Evolutionary conservation across 345 rosid species (phyloP).

Genomic region (Citropsis articulata): DNA sequence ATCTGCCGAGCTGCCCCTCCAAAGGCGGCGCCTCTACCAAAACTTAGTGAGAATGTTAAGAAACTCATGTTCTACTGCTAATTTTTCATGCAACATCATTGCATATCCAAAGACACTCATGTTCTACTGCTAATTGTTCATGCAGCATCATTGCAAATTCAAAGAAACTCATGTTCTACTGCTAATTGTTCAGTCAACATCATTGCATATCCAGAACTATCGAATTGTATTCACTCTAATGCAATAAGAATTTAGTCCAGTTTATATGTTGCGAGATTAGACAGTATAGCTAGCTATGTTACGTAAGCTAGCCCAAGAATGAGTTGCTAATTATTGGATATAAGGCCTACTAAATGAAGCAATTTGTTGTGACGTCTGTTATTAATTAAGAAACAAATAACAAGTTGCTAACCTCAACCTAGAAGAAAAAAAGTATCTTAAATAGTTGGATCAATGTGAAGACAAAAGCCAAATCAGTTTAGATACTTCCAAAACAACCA

Average conservation of each 20-base stretch:
- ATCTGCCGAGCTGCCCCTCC: constrained; percentile 74
- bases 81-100: constrained; percentile 12
- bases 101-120: constrained; percentile 56
- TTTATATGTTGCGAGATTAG: background rate
- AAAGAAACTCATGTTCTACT: constrained; percentile 95
- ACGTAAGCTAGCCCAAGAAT: constrained; percentile 4
- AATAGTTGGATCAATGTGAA: background rate
- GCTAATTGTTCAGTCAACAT: constrained; percentile 36
- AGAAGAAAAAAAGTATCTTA: background rate
- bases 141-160: constrained; percentile 1
- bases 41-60: constrained; percentile 77
- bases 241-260: background rate
- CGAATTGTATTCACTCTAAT: constrained; percentile 4
- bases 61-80: constrained; percentile 95
- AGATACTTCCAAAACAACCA: background rate
- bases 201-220: constrained; percentile 8
- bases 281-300: background rate
- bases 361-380: background rate
- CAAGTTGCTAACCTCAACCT: background rate
- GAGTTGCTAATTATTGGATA: background rate
- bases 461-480: background rate
- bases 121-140: constrained; percentile 72
- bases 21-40: constrained; percentile 72
- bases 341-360: background rate
- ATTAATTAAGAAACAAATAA: background rate